Evolutionary conservation across 768 basidiomycete species (phyloP).

Genomic region (Termitomyces sp.): DNA sequence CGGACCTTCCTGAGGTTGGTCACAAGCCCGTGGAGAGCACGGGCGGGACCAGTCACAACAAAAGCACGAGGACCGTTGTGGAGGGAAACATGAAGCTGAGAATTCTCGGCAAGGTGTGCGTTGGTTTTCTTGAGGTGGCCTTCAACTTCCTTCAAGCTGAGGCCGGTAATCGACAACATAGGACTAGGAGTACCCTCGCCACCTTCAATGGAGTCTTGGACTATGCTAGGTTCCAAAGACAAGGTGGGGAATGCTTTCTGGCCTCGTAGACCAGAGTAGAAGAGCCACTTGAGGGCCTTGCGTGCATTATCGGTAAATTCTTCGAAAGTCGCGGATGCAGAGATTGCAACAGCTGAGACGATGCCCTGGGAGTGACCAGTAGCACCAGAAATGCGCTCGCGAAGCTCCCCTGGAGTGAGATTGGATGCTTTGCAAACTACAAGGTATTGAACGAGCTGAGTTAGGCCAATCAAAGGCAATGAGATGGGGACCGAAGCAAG

Average conservation of each 20-base stretch:
- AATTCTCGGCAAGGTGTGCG: slow-evolving; percentile 71
- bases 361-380: slow-evolving; percentile 99
- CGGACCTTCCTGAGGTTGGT: slow-evolving; percentile 86
- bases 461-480: slow-evolving; percentile 92
- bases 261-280: slow-evolving; percentile 89
- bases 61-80: slow-evolving; percentile 89
- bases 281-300: slow-evolving; percentile 88
- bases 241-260: slow-evolving; percentile 93
- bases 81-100: slow-evolving; percentile 80
- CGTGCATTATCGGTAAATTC: slow-evolving; percentile 69
- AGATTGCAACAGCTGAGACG: slow-evolving; percentile 86
- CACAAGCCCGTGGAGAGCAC: slow-evolving; percentile 90
- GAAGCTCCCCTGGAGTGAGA: slow-evolving; percentile 76
- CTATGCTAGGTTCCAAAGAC: slow-evolving; percentile 81
- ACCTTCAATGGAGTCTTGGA: slow-evolving; percentile 83
- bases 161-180: slow-evolving; percentile 89
- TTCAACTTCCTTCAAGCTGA: slow-evolving; percentile 70
- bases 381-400: slow-evolving; percentile 70
- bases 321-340: slow-evolving; percentile 71
- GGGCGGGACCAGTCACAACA: slow-evolving; percentile 89
- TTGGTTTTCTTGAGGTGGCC: slow-evolving; percentile 85
- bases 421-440: slow-evolving; percentile 70
- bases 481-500: slow-evolving; percentile 92
- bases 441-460: slow-evolving; percentile 92
- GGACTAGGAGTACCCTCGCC: slow-evolving; percentile 92